Evolutionary conservation across 495 filamentous ascomycete genomes (phyloP), one percentile per base, ranked within the genome.

Genomic region (Daldinia childiae): DNA sequence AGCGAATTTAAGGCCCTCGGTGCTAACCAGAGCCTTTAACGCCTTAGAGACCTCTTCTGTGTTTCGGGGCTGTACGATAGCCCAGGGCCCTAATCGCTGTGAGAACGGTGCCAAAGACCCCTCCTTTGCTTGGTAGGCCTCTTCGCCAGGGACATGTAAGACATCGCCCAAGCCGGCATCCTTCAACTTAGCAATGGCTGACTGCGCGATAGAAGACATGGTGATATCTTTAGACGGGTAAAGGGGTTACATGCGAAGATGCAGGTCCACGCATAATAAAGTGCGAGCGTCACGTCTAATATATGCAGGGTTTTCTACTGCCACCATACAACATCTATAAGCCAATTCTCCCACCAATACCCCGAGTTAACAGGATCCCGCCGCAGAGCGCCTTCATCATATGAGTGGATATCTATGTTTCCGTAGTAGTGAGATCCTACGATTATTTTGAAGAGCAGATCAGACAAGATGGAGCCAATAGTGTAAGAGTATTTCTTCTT

Each of bases 51-150:
- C 79, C 21, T 81, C 77, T 6, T 64, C 34, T 0, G 81, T 60
- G 34, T 36, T 76, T 3, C 68, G 66, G 0, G 82, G 81, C 39
- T 77, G 73, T 54, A 81, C 75, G 50, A 81, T 74, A 64, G 80
- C 82, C 27, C 64, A 67, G 0, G 81, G 78, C 0, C 27, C 7
- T 0, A 68, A 36, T 17, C 51, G 68, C 48, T 77, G 76, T 79
- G 70, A 84, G 80, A 75, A 51, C 3, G 84, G 84, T 1, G 19
- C 19, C 8, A 48, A 21, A 4, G 43, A 48, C 12, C 7, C 43
- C 43, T 48, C 43, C 24, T 21, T 48, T 4, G 17, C 17, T 4
- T 48, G 17, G 19, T 48, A 48, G 17, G 43, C 19, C 43, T 48
- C 8, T 3, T 48, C 43, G 43, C 43, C 43, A 21, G 43, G 43